Percentiles rank a stretch among this genome's conserved stretches.
These are phyloP conservation scores for Mycena epipterygia DNA, from an alignment of 768 basidiomycete species.

Conservation along the genomic window DNA sequence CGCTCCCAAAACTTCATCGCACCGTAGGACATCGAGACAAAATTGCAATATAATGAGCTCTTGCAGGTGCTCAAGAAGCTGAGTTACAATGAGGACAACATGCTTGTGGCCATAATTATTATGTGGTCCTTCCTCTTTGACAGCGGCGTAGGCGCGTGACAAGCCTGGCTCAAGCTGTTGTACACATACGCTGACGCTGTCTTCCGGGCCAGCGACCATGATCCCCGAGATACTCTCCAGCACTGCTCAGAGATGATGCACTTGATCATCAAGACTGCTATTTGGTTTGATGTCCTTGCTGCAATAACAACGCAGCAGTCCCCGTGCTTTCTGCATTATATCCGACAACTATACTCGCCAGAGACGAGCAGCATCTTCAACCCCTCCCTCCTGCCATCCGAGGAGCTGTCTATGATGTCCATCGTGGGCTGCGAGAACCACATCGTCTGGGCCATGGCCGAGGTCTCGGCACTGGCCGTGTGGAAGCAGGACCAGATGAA, in stretches of 20 bases:
- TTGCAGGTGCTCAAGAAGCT: conserved; percentile 39
- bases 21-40: conserved; percentile 42
- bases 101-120: conserved; percentile 82
- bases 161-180: conserved; percentile 73
- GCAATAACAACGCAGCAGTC: no score
- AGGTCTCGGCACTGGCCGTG: no score
- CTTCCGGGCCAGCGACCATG: conserved; percentile 57
- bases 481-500: no score
- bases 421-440: conserved; percentile 91
- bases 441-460: no score
- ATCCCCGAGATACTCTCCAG: conserved; percentile 61
- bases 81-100: conserved; percentile 69
- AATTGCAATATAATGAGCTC: conserved; percentile 44
- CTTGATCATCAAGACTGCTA: conserved; percentile 86
- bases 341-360: no score
- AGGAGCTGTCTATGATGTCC: conserved; percentile 78
- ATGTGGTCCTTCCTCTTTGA: conserved; percentile 84
- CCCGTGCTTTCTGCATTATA: no score
- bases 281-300: no score
- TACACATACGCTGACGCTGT: conserved; percentile 65
- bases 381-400: no score
- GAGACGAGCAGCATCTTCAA: no score
- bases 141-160: conserved; percentile 81
- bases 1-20: conserved; percentile 40
- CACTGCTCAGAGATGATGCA: conserved; percentile 63